phyloP scores from a whole-genome alignment of 371 early-diverging fungal genomes.

The Funneliformis caledonium region DNA sequence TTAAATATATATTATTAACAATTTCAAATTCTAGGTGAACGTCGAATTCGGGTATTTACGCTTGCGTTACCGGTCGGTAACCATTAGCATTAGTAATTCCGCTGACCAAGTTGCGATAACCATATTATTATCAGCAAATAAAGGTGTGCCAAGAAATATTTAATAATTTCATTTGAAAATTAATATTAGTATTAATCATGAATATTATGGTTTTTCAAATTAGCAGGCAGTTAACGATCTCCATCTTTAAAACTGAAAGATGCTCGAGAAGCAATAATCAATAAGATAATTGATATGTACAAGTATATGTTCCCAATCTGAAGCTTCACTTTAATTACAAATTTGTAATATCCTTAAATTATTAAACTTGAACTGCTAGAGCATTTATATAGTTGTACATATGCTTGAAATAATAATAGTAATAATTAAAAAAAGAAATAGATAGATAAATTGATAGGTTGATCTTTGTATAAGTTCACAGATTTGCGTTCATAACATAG shows the following conservation, averaged over 20 bases:
- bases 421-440: not conserved
- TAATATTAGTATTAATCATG: not conserved
- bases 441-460: constrained; percentile 48
- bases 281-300: constrained; percentile 87
- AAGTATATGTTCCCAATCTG: constrained; percentile 75
- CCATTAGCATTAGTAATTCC: constrained; percentile 75
- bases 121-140: constrained; percentile 81
- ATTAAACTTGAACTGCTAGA: constrained; percentile 82
- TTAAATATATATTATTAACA: not conserved
- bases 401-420: not conserved
- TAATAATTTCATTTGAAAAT: not conserved
- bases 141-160: constrained; percentile 57
- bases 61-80: constrained; percentile 90
- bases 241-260: constrained; percentile 89
- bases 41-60: constrained; percentile 96
- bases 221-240: constrained; percentile 79
- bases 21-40: constrained; percentile 65
- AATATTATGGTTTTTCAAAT: not conserved
- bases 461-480: constrained; percentile 67
- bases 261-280: constrained; percentile 90
- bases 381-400: constrained; percentile 50
- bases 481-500: constrained; percentile 76
- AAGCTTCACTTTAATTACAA: constrained; percentile 81
- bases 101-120: constrained; percentile 89
- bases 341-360: constrained; percentile 84